Base-by-base conservation (phyloP, 2,329 filamentous ascomycete species). In the Pestalotiopsis sp. region DNA sequence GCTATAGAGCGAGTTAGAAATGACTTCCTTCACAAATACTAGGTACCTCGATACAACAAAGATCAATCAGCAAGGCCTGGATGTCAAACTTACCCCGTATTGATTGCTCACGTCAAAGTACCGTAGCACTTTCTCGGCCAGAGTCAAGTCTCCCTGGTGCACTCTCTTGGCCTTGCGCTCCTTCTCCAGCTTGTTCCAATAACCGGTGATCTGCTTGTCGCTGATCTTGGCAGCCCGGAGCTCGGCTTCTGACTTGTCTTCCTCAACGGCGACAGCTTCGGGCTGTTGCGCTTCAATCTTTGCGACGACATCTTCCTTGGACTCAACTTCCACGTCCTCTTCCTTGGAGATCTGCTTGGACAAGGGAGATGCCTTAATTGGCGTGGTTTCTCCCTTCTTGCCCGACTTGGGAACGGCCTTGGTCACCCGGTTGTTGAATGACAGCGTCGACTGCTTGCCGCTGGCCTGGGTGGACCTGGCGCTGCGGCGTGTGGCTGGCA, bases 81-180 rank as follows among this genome's bases (percentile, higher is more conserved):
- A 58, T 65, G 5, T 9, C 41, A 64, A 23, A 67, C 93, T 84
- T 89, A 97, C 94, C 68, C 96, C 96, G 79, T 93, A 99, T 76
- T 97, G 93, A 70, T 89, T 93, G 76, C 91, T 96, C 73, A 97
- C 92, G 79, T 99, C 96, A 81, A 96, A 99, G 78, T 97, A 93
- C 71, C 95, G 86, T 75, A 98, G 81, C 31, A 98, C 90, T 84
- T 95, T 97, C 85, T 98, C 95, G 68, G 92, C 86, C 60, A 92
- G 73, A 12, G 85, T 87, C 73, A 98, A 78, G 2, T 86, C 91
- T 74, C 91, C 81, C 81, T 97, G 94, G 76, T 98, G 96, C 45
- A 97, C 90, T 74, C 92, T 84, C 57, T 88, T 87, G 20, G 93
- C 89, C 69, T 85, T 86, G 73, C 93, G 86, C 75, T 90, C 86